Base-by-base conservation (phyloP, 352 stramenopile species). In the Pythium pyrilobum region DNA sequence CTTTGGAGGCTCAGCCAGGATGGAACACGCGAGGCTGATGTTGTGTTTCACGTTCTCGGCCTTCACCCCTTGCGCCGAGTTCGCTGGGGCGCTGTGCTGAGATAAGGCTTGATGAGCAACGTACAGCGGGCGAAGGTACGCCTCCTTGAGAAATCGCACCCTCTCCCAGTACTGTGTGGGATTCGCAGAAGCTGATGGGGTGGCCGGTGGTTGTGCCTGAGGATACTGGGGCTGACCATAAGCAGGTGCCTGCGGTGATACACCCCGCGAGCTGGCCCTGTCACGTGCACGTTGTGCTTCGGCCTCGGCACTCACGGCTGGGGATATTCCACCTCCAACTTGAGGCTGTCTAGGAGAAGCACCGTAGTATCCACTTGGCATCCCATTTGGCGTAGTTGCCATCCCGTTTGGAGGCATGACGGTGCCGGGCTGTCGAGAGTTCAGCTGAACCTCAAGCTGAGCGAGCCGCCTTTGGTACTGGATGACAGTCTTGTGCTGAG, bases 1-100 rank as follows among this genome's bases (percentile, higher is more conserved):
- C n/a, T 64, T 74, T 13, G 62, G 62, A 9, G 40, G 13, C 48
- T 87, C 76, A 13, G 75, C 72, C 37, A 95, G 38, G 13, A 95
- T 76, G 27, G 71, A 71, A 45, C 89, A 72, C 13, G 86, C 80
- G 46, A 90, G 57, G 7, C 28, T 62, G 62, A 94, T 91, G 56
- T 92, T 94, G 45, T 86, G 69, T 64, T 89, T 88, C 56, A 94
- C 72, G 31, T 77, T 89, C 41, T 92, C 69, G 4, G 76, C 83
- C 58, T 94, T 94, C 25, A 52, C 25, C 20, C 74, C 81, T 59
- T 94, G 85, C 6, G 66, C 47, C 0, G 78, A 79, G 42, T 87
- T 87, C 6, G 73, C 62, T 4, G 83, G 68, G 34, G 72, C 81
- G 20, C 58, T 77, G 46, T 89, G 81, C 44, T 87, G 71, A 20